These are phyloP conservation scores for Termitomyces sp. DNA, from an alignment of 768 basidiomycete species.

Conservation along the genomic window DNA sequence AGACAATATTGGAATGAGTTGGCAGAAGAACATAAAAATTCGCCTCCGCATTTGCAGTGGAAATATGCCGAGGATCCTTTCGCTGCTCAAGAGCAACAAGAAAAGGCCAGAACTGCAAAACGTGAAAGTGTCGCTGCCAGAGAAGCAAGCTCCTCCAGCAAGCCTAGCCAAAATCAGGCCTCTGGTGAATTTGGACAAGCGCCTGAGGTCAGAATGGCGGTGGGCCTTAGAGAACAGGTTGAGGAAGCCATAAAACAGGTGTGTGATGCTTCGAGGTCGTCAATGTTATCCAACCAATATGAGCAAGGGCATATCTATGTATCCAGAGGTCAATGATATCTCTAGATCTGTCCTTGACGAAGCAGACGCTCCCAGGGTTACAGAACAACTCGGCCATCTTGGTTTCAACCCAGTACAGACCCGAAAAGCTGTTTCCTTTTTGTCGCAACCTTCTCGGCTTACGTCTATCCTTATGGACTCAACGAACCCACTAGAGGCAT, in stretches of 20 bases:
- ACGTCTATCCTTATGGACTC: conserved; percentile 59
- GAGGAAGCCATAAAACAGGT: conserved; percentile 83
- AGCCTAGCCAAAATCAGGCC: conserved; percentile 19
- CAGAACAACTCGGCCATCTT: conserved; percentile 55
- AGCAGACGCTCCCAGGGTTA: conserved; percentile 42
- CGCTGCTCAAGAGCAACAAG: conserved; percentile 66
- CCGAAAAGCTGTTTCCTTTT: conserved; percentile 51
- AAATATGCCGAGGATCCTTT: conserved; percentile 91
- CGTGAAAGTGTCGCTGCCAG: conserved; percentile 30
- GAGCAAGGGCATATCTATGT: conserved; percentile 48
- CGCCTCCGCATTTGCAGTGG: conserved; percentile 75
- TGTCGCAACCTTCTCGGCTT: conserved; percentile 58
- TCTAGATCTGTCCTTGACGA: conserved; percentile 35
- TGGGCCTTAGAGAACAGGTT: conserved; percentile 69
- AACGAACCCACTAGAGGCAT: conserved; percentile 68
- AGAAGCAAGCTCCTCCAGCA: conserved; percentile 15
- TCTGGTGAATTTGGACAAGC: conserved; percentile 43
- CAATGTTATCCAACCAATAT: neutral
- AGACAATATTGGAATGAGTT: conserved; percentile 87
- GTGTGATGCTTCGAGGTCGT: conserved; percentile 12
- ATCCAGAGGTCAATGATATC: conserved; percentile 44
- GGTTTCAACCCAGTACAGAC: conserved; percentile 65
- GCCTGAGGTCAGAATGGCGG: conserved; percentile 85
- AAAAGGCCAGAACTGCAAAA: conserved; percentile 57
- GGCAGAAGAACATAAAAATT: conserved; percentile 63